Percentiles rank a stretch among this genome's conserved stretches.
Conservation (phyloP, 1,284 basidiomycete species). For the Leccinum colubrinum region DNA sequence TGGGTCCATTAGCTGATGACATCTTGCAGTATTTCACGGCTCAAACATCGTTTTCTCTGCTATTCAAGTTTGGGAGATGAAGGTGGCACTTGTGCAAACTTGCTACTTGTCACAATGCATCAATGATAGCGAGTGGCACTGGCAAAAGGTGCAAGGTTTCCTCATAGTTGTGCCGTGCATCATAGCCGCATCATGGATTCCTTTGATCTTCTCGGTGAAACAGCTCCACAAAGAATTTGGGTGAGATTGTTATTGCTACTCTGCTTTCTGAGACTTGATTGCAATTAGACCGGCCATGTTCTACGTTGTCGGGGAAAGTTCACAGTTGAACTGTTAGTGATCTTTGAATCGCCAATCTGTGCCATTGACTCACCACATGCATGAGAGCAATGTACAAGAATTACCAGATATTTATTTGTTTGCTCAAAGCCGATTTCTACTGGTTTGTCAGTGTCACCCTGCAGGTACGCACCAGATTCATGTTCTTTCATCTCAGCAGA, state of each 20-base stretch:
- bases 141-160: slow-evolving; percentile 46
- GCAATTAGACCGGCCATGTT: slow-evolving; percentile 74
- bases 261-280: slow-evolving; percentile 7
- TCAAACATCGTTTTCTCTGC: slow-evolving; percentile 69
- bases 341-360: background rate
- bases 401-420: slow-evolving; percentile 82
- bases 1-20: slow-evolving; percentile 11
- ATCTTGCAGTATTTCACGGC: slow-evolving; percentile 62
- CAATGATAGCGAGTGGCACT: slow-evolving; percentile 24
- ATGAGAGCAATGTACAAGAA: slow-evolving; percentile 63
- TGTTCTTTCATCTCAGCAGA: background rate
- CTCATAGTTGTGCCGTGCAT: slow-evolving; percentile 55
- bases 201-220: slow-evolving; percentile 53
- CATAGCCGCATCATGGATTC: slow-evolving; percentile 50
- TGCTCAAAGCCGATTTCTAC: slow-evolving; percentile 56
- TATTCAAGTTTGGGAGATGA: slow-evolving; percentile 73
- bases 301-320: slow-evolving; percentile 80
- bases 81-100: slow-evolving; percentile 37
- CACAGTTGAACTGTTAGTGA: slow-evolving; percentile 70
- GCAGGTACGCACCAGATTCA: slow-evolving; percentile 50
- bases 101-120: slow-evolving; percentile 23
- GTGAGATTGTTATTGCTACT: slow-evolving; percentile 34
- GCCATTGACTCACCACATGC: slow-evolving; percentile 9
- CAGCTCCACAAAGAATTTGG: slow-evolving; percentile 61
- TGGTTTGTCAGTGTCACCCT: slow-evolving; percentile 50